These are phyloP conservation scores for Aspergillus carlsbadensis DNA, from an alignment of 495 filamentous ascomycete species.

Conservation along the genomic window DNA sequence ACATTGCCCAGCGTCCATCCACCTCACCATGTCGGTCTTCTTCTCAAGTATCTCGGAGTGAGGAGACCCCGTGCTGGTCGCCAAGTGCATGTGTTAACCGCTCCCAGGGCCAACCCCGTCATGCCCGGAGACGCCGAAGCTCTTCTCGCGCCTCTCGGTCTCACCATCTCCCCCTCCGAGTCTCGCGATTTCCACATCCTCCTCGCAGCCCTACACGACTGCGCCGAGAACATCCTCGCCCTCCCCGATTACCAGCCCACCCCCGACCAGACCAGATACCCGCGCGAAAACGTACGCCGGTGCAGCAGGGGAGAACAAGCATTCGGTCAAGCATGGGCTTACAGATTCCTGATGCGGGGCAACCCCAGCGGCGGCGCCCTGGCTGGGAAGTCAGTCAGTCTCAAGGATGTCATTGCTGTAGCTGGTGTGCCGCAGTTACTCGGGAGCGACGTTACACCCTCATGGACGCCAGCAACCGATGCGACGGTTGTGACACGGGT, in stretches of 20 bases:
- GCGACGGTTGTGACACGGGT: constrained; percentile 48
- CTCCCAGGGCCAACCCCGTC: constrained; percentile 27
- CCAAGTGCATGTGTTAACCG: no score
- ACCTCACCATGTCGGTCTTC: background rate
- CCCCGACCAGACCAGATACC: constrained; percentile 27
- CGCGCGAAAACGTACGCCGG: constrained; percentile 31
- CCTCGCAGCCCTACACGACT: constrained; percentile 35
- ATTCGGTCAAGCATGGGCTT: constrained; percentile 33
- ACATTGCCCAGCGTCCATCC: background rate
- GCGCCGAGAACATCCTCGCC: constrained; percentile 27
- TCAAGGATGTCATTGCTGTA: constrained; percentile 51
- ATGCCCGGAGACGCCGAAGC: constrained; percentile 28
- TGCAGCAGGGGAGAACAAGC: constrained; percentile 28
- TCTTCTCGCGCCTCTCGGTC: constrained; percentile 24
- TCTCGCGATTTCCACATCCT: constrained; percentile 31
- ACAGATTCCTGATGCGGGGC: constrained; percentile 27
- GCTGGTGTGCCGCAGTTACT: constrained; percentile 38
- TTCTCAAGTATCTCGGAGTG: no score
- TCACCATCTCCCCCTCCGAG: constrained; percentile 30
- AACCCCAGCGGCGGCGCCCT: constrained; percentile 53
- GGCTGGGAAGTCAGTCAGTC: constrained; percentile 76
- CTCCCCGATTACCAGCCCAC: constrained; percentile 35
- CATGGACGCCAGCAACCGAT: constrained; percentile 42
- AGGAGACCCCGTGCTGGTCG: no score
- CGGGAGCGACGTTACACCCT: constrained; percentile 36